These are phyloP conservation scores for Aspergillus costaricaensis DNA, from an alignment of 2,329 filamentous ascomycete genomes.

Conservation along the genomic window DNA sequence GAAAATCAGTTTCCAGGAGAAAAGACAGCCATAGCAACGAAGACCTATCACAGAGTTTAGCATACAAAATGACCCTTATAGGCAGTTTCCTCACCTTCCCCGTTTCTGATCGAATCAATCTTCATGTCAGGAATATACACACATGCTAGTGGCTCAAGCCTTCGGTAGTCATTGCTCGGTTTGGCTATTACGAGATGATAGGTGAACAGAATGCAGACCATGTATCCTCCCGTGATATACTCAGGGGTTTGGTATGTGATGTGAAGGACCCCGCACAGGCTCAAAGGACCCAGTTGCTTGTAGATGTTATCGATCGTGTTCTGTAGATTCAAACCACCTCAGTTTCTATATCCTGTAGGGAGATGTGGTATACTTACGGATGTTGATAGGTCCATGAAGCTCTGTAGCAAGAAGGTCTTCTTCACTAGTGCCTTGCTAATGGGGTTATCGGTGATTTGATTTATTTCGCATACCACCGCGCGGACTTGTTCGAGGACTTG, in stretches of 20 bases:
- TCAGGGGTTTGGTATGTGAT: slow-evolving; percentile 75
- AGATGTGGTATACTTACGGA: slow-evolving; percentile 55
- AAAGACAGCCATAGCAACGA: slow-evolving; percentile 81
- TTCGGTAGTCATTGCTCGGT: slow-evolving; percentile 62
- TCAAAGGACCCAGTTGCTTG: slow-evolving; percentile 75
- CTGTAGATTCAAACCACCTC: slow-evolving; percentile 22
- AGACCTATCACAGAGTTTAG: slow-evolving; percentile 61
- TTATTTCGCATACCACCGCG: slow-evolving; percentile 76
- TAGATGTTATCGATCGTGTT: slow-evolving; percentile 58
- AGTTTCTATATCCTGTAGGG: not conserved
- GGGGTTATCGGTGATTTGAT: slow-evolving; percentile 77
- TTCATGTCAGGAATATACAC: slow-evolving; percentile 59
- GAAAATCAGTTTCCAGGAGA: slow-evolving; percentile 91
- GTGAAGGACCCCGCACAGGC: slow-evolving; percentile 79
- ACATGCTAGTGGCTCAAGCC: slow-evolving; percentile 74
- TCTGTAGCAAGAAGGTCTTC: slow-evolving; percentile 82
- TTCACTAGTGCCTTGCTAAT: slow-evolving; percentile 70
- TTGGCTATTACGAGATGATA: slow-evolving; percentile 76
- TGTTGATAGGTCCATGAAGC: slow-evolving; percentile 73
- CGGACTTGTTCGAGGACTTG: slow-evolving; percentile 71
- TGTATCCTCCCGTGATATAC: slow-evolving; percentile 73
- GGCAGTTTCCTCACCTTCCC: slow-evolving; percentile 33
- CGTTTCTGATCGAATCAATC: slow-evolving; percentile 38
- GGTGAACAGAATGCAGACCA: slow-evolving; percentile 82
- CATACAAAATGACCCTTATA: not conserved